Conservation (phyloP, 2,329 filamentous ascomycete species). For the Alternaria longipes region DNA sequence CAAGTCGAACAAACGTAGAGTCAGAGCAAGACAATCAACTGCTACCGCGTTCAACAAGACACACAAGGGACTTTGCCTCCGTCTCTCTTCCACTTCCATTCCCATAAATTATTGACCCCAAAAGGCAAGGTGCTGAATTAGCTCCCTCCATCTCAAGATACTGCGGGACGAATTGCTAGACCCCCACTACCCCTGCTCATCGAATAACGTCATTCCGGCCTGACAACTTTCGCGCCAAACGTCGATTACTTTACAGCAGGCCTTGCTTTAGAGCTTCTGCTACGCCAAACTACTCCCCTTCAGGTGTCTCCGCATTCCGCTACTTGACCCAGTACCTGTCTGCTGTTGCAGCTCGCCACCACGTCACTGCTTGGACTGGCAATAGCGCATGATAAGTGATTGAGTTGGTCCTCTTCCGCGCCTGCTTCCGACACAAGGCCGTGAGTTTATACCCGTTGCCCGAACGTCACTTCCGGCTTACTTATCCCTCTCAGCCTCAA, state of each 20-base stretch:
- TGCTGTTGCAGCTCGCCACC: conserved; percentile 30
- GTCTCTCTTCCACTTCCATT: not conserved
- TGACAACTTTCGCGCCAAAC: conserved; percentile 17
- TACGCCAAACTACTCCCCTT: not conserved
- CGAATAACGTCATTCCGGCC: conserved; percentile 41
- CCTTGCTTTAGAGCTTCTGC: conserved; percentile 16
- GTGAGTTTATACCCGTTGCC: conserved; percentile 19
- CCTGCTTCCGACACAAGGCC: conserved; percentile 26
- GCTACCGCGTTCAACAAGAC: conserved; percentile 17
- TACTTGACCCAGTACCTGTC: conserved; percentile 8
- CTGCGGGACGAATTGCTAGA: conserved; percentile 27
- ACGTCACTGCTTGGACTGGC: conserved; percentile 21
- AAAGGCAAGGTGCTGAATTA: not conserved
- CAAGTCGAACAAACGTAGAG: conserved; percentile 34
- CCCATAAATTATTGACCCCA: not conserved
- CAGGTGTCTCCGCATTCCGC: conserved; percentile 7
- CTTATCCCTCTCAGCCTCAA: conserved; percentile 1
- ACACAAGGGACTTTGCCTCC: conserved; percentile 7
- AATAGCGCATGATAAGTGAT: conserved; percentile 38
- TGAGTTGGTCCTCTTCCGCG: conserved; percentile 20
- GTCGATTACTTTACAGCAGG: conserved; percentile 22
- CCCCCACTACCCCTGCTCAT: conserved; percentile 25
- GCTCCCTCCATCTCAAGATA: conserved; percentile 8
- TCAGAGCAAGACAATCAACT: conserved; percentile 27
- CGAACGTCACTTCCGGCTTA: conserved; percentile 11